Evolutionary conservation across 441 rosid species (phyloP), one percentile per base, ranked within the genome.

Genomic region (Eugenia klotzschiana): DNA sequence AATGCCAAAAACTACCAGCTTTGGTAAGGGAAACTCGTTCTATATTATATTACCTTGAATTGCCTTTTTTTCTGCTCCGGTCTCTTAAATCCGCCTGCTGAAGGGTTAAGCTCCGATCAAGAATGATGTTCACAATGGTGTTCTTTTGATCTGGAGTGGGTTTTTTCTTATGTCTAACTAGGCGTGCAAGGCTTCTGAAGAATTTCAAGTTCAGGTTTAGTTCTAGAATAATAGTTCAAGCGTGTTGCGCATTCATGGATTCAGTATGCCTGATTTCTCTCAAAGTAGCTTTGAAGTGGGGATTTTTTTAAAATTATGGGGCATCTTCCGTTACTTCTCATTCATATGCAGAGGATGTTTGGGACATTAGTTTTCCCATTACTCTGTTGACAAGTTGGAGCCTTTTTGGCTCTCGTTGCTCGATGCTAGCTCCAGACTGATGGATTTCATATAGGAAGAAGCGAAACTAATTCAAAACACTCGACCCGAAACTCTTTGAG

Each of bases 1-100:
- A 97, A 92, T 83, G 88, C 95, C n/a, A 97, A 95, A 87, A 97
- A 94, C 85, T 95, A 94, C 90, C 99, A 95, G 82, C 88, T 97
- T 85, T 95, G 99, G 99, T 95, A 86, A 94, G 93, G 51, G 51
- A 29, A 0, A 18, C 6, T 80, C 22, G 5, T 54, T n/a, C 0
- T 26, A 29, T 37, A 69, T 1, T 26, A 29, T 37, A 69, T 1
- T 5, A 69, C 46, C 77, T 37, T 37, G 0, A 69, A 20, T 33
- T 20, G 77, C 14, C 14, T 69, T 3, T 10, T 37, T 33, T 69
- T 33, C 77, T 69, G 77, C 46, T 20, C 77, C 5, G 46, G 37
- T 69, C 46, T 69, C n/a, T 9, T 69, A 9, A 33, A 12, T 55
- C 27, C 15, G 27, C 60, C 26, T 4, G 15, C 27, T 5, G 27